Evolutionary conservation across 2,329 filamentous ascomycete genomes (phyloP).

Genomic region (Grosmannia penicillata): DNA sequence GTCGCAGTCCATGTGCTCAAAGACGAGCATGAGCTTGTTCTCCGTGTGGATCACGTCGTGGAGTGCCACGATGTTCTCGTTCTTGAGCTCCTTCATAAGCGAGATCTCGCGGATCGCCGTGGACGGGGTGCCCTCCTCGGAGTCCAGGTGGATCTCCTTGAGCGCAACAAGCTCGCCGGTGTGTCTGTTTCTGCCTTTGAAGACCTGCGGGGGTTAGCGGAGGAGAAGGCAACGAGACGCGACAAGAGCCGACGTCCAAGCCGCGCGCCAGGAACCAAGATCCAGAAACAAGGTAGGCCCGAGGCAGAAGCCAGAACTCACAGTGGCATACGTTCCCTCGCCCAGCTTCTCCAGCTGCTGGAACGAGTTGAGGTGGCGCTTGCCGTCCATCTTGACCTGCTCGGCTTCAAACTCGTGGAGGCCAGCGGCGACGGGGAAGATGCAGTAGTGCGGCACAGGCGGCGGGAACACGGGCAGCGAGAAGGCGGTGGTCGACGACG

Average conservation of each 20-base stretch:
- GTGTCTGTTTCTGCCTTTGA: slow-evolving; percentile 90
- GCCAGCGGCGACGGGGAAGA: slow-evolving; percentile 10
- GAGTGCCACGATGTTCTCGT: slow-evolving; percentile 93
- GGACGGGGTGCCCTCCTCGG: slow-evolving; percentile 91
- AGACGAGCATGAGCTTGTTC: slow-evolving; percentile 99
- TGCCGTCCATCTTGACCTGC: slow-evolving; percentile 60
- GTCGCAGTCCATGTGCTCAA: slow-evolving; percentile 98
- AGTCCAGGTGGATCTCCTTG: slow-evolving; percentile 98
- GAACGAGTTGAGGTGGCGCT: slow-evolving; percentile 89
- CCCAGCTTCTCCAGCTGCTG: slow-evolving; percentile 98
- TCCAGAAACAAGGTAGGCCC: background rate
- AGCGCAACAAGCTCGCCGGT: slow-evolving; percentile 92
- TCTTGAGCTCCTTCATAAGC: slow-evolving; percentile 98
- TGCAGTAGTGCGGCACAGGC: slow-evolving; percentile 14
- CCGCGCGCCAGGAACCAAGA: no score
- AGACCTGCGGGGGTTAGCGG: slow-evolving; percentile 47
- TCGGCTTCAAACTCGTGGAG: slow-evolving; percentile 6
- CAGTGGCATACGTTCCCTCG: slow-evolving; percentile 96
- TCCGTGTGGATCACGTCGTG: slow-evolving; percentile 99
- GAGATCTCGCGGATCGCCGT: slow-evolving; percentile 98
- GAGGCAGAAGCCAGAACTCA: slow-evolving; percentile 31
- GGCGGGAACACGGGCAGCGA: slow-evolving; percentile 17
- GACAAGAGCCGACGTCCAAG: no score
- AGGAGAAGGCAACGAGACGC: background rate
- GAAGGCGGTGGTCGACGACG: background rate